These are phyloP conservation scores for Ambrosia artemisiifolia DNA, from an alignment of 129 eudicot species.

Conservation along the genomic window DNA sequence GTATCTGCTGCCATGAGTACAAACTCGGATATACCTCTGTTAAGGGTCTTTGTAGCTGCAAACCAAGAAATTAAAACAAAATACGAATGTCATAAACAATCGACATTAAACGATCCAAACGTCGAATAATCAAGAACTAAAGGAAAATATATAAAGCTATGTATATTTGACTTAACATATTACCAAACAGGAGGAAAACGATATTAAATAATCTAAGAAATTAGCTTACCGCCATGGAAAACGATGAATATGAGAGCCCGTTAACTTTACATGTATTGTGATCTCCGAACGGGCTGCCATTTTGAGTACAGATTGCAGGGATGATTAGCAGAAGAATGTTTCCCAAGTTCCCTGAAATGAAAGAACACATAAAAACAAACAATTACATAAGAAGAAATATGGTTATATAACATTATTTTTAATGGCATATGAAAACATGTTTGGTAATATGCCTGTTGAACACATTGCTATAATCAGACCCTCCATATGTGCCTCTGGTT, in stretches of 20 bases:
- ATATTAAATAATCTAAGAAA: conserved; percentile 8
- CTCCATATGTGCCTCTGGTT: conserved; percentile 55
- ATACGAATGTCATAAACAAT: too few relatives aligned
- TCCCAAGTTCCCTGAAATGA: conserved; percentile 76
- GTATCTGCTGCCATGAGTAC: too few relatives aligned
- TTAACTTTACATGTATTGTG: conserved; percentile 43
- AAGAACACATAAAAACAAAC: neutral
- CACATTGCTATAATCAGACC: conserved; percentile 60
- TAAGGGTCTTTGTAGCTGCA: too few relatives aligned
- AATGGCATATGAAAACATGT: neutral
- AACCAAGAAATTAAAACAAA: too few relatives aligned
- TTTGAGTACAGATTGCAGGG: conserved; percentile 79
- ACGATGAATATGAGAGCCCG: conserved; percentile 83
- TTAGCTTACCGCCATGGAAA: conserved; percentile 84
- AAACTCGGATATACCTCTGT: too few relatives aligned
- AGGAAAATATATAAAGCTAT: too few relatives aligned
- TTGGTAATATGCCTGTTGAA: conserved; percentile 39
- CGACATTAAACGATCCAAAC: too few relatives aligned
- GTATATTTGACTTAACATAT: too few relatives aligned
- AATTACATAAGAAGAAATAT: neutral
- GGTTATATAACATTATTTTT: too few relatives aligned
- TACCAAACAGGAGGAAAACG: too few relatives aligned
- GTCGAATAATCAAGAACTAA: too few relatives aligned
- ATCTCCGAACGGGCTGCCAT: conserved; percentile 93
- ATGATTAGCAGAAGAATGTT: conserved; percentile 70